Evolutionary conservation across 1,284 basidiomycete genomes (phyloP), one percentile per base, ranked within the genome.

Genomic region (Volvariella volvacea): DNA sequence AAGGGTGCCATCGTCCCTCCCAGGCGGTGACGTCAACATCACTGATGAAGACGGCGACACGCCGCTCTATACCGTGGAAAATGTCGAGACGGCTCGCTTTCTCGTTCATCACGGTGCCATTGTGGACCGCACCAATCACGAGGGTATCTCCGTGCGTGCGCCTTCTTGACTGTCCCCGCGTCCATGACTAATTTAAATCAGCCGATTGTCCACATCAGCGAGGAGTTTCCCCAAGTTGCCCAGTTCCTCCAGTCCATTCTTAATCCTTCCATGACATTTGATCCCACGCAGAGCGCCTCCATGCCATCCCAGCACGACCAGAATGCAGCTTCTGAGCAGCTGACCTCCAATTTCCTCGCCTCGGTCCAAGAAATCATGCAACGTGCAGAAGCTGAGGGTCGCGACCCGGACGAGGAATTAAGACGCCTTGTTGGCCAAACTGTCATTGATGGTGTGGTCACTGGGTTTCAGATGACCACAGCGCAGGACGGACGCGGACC

Each of bases 21-120:
- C 55, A 85, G 84, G 92, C 16, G 93, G 92, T 44, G 74, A 95
- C 59, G 86, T 94, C 50, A 93, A 96, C 58, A 64, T 92, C 46
- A 73, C 79, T 2, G 92, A 96, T 60, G 74, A 73, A 42, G 93
- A 96, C 59, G 88, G 88, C 15, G 92, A 95, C 59, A 94, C 92
- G 2, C 92, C 92, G 7, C 69, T 96, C 14, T 96, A 87, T 67
- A 87, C 88, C n/a, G 88, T 89, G 42, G 92, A 96, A 65, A 77
- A 77, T 54, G 59, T 90, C 43, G 77, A 82, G 43, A 88, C 88
- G 0, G 92, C 92, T 0, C 71, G 69, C 22, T 88, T 77, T 63
- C 78, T 95, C 45, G 70, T 96, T 46, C 75, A 86, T 48, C 79
- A 87, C 48, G 92, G 92, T n/a, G 92, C 91, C 1, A 62, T 73